A percentile compares a stretch with the other conserved stretches of the same genome.
Conservation (phyloP, 495 filamentous ascomycete species). For the Lepraria neglecta region DNA sequence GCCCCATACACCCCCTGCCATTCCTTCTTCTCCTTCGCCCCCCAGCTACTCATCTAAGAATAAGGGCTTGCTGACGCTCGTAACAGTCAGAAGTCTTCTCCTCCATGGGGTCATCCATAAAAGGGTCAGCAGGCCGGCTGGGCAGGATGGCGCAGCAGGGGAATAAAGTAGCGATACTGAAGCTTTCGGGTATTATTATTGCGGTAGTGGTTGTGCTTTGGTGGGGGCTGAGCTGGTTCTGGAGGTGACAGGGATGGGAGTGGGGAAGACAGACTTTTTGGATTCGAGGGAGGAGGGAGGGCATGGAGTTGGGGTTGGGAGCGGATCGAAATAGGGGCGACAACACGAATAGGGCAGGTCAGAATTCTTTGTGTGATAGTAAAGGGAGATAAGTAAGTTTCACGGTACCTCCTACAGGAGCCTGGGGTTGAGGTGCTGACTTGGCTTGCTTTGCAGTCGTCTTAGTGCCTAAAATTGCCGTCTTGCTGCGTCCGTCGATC, state of each 20-base stretch:
- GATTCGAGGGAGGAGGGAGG: conserved; percentile 26
- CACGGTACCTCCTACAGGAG: no score
- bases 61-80: background rate
- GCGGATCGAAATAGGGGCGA: background rate
- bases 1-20: background rate
- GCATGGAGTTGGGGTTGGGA: conserved; percentile 10
- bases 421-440: no score
- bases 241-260: conserved; percentile 28
- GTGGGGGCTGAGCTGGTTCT: conserved; percentile 61
- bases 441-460: no score
- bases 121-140: conserved; percentile 78
- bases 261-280: conserved; percentile 3
- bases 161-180: conserved; percentile 84
- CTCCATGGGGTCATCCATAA: conserved; percentile 53
- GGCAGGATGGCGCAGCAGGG: conserved; percentile 87
- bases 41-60: background rate
- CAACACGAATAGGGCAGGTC: no score
- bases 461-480: no score
- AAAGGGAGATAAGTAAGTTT: no score
- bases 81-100: conserved; percentile 58
- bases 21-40: background rate
- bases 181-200: conserved; percentile 77
- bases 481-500: no score
- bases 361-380: no score
- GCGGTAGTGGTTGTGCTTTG: conserved; percentile 68